phyloP scores from a whole-genome alignment of 176 grass and related monocot species.

The Leersia perrieri region DNA sequence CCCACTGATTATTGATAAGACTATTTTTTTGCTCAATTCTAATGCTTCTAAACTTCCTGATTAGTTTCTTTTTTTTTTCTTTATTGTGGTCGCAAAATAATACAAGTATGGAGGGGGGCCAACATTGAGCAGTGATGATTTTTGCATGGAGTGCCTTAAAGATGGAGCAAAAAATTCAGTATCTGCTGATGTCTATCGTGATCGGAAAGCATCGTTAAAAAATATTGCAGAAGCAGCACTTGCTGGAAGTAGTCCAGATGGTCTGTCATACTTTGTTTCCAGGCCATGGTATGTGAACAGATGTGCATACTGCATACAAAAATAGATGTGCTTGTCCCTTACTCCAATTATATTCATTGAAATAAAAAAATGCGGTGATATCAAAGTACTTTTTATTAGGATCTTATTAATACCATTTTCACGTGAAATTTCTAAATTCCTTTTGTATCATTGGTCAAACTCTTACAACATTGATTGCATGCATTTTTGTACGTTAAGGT shows the following conservation, averaged over 20 bases:
- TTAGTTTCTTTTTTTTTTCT: slow-evolving; percentile 32
- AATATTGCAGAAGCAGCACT: slow-evolving; percentile 82
- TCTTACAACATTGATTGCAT: too few relatives aligned
- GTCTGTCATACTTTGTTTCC: slow-evolving; percentile 75
- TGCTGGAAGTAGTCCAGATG: slow-evolving; percentile 60
- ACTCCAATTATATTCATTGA: neutral
- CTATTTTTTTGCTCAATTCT: slow-evolving; percentile 23
- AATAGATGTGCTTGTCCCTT: too few relatives aligned
- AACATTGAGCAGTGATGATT: slow-evolving; percentile 60
- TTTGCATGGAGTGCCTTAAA: slow-evolving; percentile 76
- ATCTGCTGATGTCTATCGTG: slow-evolving; percentile 82
- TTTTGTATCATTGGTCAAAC: too few relatives aligned
- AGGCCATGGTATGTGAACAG: slow-evolving; percentile 64
- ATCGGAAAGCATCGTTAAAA: slow-evolving; percentile 86
- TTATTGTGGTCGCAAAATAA: slow-evolving; percentile 14
- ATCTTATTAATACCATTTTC: too few relatives aligned
- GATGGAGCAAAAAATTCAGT: slow-evolving; percentile 80
- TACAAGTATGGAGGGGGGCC: slow-evolving; percentile 89
- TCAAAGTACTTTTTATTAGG: too few relatives aligned
- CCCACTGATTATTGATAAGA: neutral
- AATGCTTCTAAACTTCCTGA: slow-evolving; percentile 23
- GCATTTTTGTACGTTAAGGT: too few relatives aligned
- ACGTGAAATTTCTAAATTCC: too few relatives aligned
- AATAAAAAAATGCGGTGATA: too few relatives aligned
- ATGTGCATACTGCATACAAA: too few relatives aligned